phyloP scores from a whole-genome alignment of 106 monocot genomes.

The Acanthochlamys bracteata region DNA sequence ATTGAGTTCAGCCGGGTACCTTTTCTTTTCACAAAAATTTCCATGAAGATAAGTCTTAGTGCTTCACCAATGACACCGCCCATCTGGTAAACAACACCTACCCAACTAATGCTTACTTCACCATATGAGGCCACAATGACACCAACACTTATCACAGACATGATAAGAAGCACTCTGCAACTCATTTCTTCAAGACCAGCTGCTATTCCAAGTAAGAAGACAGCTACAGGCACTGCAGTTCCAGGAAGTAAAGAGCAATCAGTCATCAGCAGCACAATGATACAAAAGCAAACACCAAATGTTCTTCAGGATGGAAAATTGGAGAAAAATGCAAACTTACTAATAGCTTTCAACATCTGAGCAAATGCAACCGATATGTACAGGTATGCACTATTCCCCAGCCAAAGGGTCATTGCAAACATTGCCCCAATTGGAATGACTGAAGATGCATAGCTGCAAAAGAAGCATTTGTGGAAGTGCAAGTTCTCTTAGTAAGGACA shows the following conservation, averaged over 20 bases:
- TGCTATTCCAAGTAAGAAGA: conserved; percentile 77
- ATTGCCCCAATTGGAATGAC: conserved; percentile 95
- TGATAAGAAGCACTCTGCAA: conserved; percentile 75
- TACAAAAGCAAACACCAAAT: not conserved
- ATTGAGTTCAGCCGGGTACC: conserved; percentile 75
- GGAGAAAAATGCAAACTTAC: conserved; percentile 35
- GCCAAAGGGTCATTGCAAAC: conserved; percentile 98
- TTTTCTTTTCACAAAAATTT: conserved; percentile 91
- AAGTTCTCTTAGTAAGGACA: too few relatives aligned
- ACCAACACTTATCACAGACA: conserved; percentile 83
- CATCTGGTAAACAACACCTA: conserved; percentile 98
- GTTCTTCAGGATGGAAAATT: not conserved
- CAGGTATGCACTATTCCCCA: conserved; percentile 95
- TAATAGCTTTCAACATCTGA: conserved; percentile 96
- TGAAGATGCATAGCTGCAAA: conserved; percentile 72
- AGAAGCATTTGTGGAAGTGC: not conserved
- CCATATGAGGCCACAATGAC: conserved; percentile 93
- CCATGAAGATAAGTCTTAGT: conserved; percentile 82
- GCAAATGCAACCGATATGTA: conserved; percentile 99
- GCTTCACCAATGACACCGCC: conserved; percentile 97
- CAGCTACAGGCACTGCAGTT: conserved; percentile 89
- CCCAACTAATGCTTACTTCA: conserved; percentile 80
- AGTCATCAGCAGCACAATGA: not conserved
- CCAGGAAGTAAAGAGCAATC: not conserved
- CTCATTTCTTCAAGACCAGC: conserved; percentile 77